Percentiles rank a stretch among this genome's conserved stretches.
phyloP scores from a whole-genome alignment of 495 filamentous ascomycete genomes.

The Parmelia sp. region DNA sequence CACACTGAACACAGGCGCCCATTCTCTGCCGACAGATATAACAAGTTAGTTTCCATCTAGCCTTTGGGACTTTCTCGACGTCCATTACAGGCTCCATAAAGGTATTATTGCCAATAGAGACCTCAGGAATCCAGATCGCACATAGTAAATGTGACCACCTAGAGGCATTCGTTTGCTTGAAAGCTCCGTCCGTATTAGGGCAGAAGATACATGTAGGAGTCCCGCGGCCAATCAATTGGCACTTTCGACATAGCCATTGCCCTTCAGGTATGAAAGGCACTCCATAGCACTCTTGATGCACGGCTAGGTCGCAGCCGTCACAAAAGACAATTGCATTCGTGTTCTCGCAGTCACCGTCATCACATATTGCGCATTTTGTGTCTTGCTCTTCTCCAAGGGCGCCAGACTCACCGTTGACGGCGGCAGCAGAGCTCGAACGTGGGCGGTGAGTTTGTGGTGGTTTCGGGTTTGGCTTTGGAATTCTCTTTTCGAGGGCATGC shows the following conservation, averaged over 20 bases:
- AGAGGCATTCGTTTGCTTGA: constrained; percentile 92
- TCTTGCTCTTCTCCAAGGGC: constrained; percentile 87
- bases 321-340: constrained; percentile 99
- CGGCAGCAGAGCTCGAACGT: constrained; percentile 83
- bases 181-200: constrained; percentile 93
- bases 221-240: constrained; percentile 86
- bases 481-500: constrained; percentile 91
- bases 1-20: constrained; percentile 97
- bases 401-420: constrained; percentile 81
- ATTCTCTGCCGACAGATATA: constrained; percentile 97
- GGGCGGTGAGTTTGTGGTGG: constrained; percentile 87
- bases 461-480: constrained; percentile 93
- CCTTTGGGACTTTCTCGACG: constrained; percentile 91
- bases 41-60: constrained; percentile 86
- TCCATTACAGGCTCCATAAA: constrained; percentile 99
- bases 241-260: constrained; percentile 97
- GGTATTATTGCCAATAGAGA: constrained; percentile 88
- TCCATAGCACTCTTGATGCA: constrained; percentile 98
- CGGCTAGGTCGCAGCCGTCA: constrained; percentile 93
- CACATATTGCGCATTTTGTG: constrained; percentile 94
- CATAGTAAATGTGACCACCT: constrained; percentile 97
- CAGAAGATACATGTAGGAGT: constrained; percentile 96
- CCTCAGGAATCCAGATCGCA: constrained; percentile 97
- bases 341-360: constrained; percentile 98
- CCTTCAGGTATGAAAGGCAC: constrained; percentile 98